These are phyloP conservation scores for Aspergillus fijiensis DNA, from an alignment of 2,329 filamentous ascomycete genomes.

Conservation along the genomic window DNA sequence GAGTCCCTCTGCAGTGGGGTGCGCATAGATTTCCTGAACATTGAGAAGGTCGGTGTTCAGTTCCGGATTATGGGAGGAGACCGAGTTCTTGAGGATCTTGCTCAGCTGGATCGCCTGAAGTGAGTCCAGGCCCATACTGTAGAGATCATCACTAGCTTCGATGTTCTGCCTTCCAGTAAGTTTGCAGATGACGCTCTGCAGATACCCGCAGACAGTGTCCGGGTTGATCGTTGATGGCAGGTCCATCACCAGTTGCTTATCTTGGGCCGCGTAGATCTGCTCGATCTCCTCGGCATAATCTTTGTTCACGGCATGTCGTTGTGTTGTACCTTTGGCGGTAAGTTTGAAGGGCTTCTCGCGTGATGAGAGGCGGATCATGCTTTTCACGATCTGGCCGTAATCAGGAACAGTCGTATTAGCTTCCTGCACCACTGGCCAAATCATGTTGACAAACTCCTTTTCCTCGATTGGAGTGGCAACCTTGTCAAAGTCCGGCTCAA, in stretches of 20 bases:
- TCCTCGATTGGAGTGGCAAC: neutral
- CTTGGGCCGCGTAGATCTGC: slow-evolving; percentile 38
- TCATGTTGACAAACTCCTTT: slow-evolving; percentile 37
- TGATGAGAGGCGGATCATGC: slow-evolving; percentile 44
- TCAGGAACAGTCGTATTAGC: slow-evolving; percentile 44
- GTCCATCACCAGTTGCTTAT: neutral
- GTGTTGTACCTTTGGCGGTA: slow-evolving; percentile 50
- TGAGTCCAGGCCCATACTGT: slow-evolving; percentile 27
- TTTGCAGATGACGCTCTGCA: slow-evolving; percentile 10
- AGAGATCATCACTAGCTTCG: slow-evolving; percentile 19
- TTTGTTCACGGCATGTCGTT: slow-evolving; percentile 41
- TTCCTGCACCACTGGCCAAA: slow-evolving; percentile 47
- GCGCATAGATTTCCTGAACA: slow-evolving; percentile 5
- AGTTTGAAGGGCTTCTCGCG: slow-evolving; percentile 46
- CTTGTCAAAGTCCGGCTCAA: slow-evolving; percentile 33
- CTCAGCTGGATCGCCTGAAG: slow-evolving; percentile 26
- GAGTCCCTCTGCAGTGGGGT: neutral
- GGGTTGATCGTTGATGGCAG: slow-evolving; percentile 7
- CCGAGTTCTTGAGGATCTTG: slow-evolving; percentile 8
- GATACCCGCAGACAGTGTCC: slow-evolving; percentile 12
- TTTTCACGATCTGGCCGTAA: slow-evolving; percentile 45
- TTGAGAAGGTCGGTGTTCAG: neutral
- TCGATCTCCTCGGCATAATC: slow-evolving; percentile 51
- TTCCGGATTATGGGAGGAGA: neutral
- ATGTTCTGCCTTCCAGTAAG: slow-evolving; percentile 14